Evolutionary conservation across 2,329 filamentous ascomycete genomes (phyloP).

Genomic region (Alternaria conjuncta): DNA sequence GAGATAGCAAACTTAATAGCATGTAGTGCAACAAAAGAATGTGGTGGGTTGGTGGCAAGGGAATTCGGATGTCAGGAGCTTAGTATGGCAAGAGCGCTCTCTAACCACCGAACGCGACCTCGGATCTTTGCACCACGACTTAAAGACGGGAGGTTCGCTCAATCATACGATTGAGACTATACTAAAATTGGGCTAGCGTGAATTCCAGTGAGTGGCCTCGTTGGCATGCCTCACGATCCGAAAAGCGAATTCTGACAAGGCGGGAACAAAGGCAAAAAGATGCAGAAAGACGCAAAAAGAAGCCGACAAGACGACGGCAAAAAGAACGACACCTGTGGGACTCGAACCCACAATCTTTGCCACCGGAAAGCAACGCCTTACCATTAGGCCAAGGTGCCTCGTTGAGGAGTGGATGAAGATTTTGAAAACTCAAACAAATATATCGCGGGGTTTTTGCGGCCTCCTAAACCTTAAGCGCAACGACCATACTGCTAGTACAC

Average conservation of each 20-base stretch:
- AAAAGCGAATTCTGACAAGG: neutral
- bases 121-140: neutral
- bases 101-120: neutral
- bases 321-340: constrained; percentile 47
- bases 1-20: neutral
- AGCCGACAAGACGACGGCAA: neutral
- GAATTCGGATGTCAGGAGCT: neutral
- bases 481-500: neutral
- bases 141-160: neutral
- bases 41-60: neutral
- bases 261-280: neutral
- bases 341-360: constrained; percentile 55
- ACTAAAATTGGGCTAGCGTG: neutral
- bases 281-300: constrained; percentile 14
- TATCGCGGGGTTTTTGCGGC: neutral
- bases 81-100: neutral
- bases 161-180: neutral
- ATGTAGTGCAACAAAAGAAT: neutral
- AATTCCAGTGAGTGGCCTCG: neutral
- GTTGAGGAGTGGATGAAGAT: neutral
- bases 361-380: constrained; percentile 55
- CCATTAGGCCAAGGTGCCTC: constrained; percentile 52
- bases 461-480: neutral
- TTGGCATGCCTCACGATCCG: neutral
- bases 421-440: neutral